A percentile compares a stretch with the other conserved stretches of the same genome.
Conservation (phyloP, 1,284 basidiomycete genomes). For the Trametes polyzona region DNA sequence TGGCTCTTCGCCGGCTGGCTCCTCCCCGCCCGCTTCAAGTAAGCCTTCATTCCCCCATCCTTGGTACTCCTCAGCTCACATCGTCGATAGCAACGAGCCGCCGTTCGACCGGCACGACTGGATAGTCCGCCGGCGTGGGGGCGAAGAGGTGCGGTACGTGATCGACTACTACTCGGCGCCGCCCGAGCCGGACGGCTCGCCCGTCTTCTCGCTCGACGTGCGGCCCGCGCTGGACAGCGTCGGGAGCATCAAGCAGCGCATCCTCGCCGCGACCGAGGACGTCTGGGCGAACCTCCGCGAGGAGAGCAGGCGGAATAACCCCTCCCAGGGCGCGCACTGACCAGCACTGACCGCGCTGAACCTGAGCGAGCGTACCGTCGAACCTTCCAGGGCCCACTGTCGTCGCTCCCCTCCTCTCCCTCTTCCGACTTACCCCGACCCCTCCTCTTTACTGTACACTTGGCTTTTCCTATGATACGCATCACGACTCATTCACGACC, state of each 20-base stretch:
- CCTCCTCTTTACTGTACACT: too few species aligned
- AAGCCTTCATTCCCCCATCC: slow-evolving; percentile 28
- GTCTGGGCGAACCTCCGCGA: slow-evolving; percentile 51
- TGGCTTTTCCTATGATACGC: too few species aligned
- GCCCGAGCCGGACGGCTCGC: slow-evolving; percentile 82
- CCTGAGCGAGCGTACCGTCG: too few species aligned
- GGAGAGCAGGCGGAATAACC: slow-evolving; percentile 20
- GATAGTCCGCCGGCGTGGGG: slow-evolving; percentile 81
- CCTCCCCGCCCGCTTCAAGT: slow-evolving; percentile 91
- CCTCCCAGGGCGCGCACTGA: slow-evolving; percentile 18
- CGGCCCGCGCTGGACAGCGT: slow-evolving; percentile 87
- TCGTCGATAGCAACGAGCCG: slow-evolving; percentile 69
- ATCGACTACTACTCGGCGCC: slow-evolving; percentile 97
- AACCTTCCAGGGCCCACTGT: too few species aligned
- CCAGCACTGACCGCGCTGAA: too few species aligned
- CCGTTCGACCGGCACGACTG: slow-evolving; percentile 99
- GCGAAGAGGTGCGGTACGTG: slow-evolving; percentile 87
- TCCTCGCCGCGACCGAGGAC: slow-evolving; percentile 73
- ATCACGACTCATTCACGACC: slow-evolving; percentile 11
- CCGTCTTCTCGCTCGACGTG: slow-evolving; percentile 92
- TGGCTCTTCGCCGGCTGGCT: slow-evolving; percentile 86
- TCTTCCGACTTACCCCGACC: too few species aligned
- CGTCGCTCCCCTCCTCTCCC: too few species aligned
- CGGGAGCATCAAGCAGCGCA: slow-evolving; percentile 71
- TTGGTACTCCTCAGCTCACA: background rate